Conservation (phyloP, 441 rosid species). For the Iberis amara region DNA sequence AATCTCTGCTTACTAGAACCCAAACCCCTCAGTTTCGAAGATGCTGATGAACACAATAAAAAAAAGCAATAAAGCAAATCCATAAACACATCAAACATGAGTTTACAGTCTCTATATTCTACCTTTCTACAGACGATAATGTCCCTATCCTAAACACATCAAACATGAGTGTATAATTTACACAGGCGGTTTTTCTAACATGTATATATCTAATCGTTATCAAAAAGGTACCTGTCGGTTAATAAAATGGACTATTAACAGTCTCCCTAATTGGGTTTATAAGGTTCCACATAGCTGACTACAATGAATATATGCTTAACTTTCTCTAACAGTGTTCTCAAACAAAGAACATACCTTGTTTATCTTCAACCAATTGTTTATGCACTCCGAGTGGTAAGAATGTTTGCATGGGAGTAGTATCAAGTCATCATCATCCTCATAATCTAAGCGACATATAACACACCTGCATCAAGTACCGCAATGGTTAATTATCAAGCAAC, state of each 20-base stretch:
- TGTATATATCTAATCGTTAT: too few relatives aligned
- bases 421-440: constrained; percentile 73
- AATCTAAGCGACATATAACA: constrained; percentile 85
- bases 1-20: constrained; percentile 7
- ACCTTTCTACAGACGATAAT: neutral
- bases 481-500: constrained; percentile 4
- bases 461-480: constrained; percentile 52
- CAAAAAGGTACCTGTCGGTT: too few relatives aligned
- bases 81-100: neutral
- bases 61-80: too few relatives aligned
- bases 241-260: too few relatives aligned
- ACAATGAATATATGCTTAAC: neutral
- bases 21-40: constrained; percentile 4
- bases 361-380: constrained; percentile 90
- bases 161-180: neutral
- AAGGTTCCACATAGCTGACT: constrained; percentile 11
- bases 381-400: constrained; percentile 87
- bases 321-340: constrained; percentile 1
- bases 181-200: too few relatives aligned
- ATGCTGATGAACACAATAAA: neutral
- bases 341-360: constrained; percentile 51
- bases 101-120: neutral
- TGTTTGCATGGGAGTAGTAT: constrained; percentile 90
- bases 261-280: neutral
- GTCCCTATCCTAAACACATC: neutral